Evolutionary conservation across 257 asterid species (phyloP), one percentile per base, ranked within the genome.

Genomic region (Jacaranda copaia): DNA sequence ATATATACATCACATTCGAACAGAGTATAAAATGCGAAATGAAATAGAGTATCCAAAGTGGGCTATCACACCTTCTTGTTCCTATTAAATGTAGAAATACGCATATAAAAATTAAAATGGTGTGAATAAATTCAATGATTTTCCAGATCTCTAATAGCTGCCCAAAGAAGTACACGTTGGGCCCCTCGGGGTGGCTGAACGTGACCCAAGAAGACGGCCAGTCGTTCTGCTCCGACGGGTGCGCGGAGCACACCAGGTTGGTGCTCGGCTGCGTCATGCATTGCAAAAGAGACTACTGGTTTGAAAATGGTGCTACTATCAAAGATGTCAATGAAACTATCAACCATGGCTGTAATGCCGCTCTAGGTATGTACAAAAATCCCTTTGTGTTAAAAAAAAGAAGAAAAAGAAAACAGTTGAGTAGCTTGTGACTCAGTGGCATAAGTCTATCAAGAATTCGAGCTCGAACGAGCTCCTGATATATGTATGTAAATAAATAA

Each of bases 141-240:
- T 15, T 59, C 14, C 79, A 81, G 84, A 16, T 4, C 1, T 70
- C 91, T 0, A 1, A 1, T 4, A 2, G 15, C 16, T 90, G 96
- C 79, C 65, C 66, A 12, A n/a, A 8, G 0, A 84, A 82, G 12
- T 76, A 86, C n/a, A 76, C 45, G 7, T 71, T 88, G 46, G 61
- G 12, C 45, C 5, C 56, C 36, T 55, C 78, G 11, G 93, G 96
- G 19, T 88, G 90, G 91, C 78, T 90, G 3, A 88, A 90, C 56
- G 87, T 89, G 5, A 82, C 77, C 48, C n/a, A 63, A 0, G 80
- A 3, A 1, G 85, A 88, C 1, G 87, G 89, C 42, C 74, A 56
- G 13, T 8, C 36, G 7, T 88, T 90, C 72, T 90, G 92, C 64
- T 16, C 13, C 0, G 80, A 79, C 1, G 89, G 92, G 12, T 89